Base-by-base conservation (phyloP, 177 flowering plant genomes). In the Telopea speciosissima region DNA sequence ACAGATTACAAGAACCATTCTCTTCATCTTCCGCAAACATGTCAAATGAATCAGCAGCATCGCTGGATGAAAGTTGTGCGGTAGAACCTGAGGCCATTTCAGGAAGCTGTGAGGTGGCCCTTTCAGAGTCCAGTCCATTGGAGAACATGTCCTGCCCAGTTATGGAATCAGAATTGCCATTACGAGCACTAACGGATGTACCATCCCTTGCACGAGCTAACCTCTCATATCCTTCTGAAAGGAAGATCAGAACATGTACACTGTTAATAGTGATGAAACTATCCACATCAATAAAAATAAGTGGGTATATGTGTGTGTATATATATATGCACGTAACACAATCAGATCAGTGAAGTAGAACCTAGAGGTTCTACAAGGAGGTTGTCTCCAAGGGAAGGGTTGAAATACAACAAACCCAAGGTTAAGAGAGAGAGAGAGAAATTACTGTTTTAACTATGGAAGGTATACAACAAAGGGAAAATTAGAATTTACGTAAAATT, bases 21-120 rank as follows among this genome's bases (percentile, higher is more conserved):
- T 76, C 89, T 78, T 89, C 90, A 63, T 89, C 97, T 26, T 89
- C 97, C 1, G 79, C 97, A 81, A 95, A 95, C 90, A 95, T 95
- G 76, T 95, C 99, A 76, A 74, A 83, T 23, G 58, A 68, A 66
- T 89, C 96, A 49, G 62, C 84, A 52, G n/a, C 82, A 75, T 70
- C 67, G 65, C 52, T 65, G 19, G 83, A 56, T 72, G 79, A 58
- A 11, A 70, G 72, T 65, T 78, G 81, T 22, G 68, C 75, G 63
- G 78, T 56, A 42, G 75, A 23, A 54, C 74, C 83, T 3, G 52
- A 54, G 65, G 62, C 71, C 22, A 69, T 8, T 33, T 68, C 76
- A 63, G 73, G n/a, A 24, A 68, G 68, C 60, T 69, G 56, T 5
- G 74, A 56, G 52, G 78, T 64, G 49, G 73, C 67, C 24, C 72